Conservation (phyloP, 164 flowering plant genomes). For the Tetracentron sinense region DNA sequence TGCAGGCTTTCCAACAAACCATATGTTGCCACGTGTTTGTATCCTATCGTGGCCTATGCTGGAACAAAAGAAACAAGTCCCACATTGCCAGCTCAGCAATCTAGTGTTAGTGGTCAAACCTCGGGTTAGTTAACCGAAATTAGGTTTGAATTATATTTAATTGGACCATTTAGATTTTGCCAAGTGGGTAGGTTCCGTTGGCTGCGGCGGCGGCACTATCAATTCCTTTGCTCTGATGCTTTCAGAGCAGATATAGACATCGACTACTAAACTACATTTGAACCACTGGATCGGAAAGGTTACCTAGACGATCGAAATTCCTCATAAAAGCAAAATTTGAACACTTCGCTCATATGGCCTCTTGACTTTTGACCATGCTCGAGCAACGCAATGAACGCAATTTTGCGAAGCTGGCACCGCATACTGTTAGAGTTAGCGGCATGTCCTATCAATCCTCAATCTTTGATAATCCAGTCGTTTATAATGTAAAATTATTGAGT, state of each 20-base stretch:
- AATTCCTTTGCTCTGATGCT: not conserved
- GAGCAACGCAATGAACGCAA: too few relatives aligned
- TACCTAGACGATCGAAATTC: conserved; percentile 30
- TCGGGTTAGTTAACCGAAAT: conserved; percentile 16
- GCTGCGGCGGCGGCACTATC: conserved; percentile 16
- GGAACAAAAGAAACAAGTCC: conserved; percentile 33
- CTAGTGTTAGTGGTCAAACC: conserved; percentile 20
- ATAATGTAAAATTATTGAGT: too few relatives aligned
- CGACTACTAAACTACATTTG: not conserved
- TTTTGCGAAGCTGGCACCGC: too few relatives aligned
- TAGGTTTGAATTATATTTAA: not conserved
- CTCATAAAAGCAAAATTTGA: conserved; percentile 4
- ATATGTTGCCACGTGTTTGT: conserved; percentile 19
- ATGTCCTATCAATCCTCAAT: too few relatives aligned
- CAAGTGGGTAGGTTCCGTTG: not conserved
- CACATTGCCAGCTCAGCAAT: conserved; percentile 17
- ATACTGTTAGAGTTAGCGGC: too few relatives aligned
- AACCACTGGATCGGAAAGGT: conserved; percentile 14
- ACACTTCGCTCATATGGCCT: too few relatives aligned
- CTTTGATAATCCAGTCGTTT: too few relatives aligned
- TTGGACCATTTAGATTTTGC: not conserved
- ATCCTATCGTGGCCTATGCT: conserved; percentile 20
- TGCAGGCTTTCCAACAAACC: conserved; percentile 15
- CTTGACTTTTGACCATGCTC: too few relatives aligned
- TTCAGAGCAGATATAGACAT: conserved; percentile 19